Evolutionary conservation across 345 rosid species (phyloP), one percentile per base, ranked within the genome.

Genomic region (Citrus medica): DNA sequence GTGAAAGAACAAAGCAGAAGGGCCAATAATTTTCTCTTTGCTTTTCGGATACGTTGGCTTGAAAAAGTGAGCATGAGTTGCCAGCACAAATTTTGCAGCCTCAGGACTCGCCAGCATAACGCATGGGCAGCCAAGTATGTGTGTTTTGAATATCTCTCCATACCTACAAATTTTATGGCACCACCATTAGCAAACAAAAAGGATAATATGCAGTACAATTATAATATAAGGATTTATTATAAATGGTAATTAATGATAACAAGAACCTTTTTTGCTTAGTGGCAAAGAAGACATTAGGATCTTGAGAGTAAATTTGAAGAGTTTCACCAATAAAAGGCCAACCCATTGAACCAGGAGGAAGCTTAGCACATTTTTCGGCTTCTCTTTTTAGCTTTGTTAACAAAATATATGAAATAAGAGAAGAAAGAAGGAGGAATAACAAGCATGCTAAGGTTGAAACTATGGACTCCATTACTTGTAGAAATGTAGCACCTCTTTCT

Each of bases 321-420:
- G 98, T 94, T 76, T 94, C 94, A 37, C 97, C 97, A 22, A 94
- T 64, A 81, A 80, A 90, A 58, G 98, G 98, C 94, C 89, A 92
- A 19, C 97, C 97, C 93, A 90, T 84, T 69, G 97, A 90, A 71
- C 98, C 98, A 5, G 98, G 97, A 63, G 98, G 97, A 68, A 93
- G 94, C 80, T 87, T 87, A 65, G 78, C n/a, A 80, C 67, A 80
- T 32, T 75, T 51, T 74, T 72, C 67, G 53, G 67, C 30, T 38
- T 62, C 28, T 71, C 61, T 70, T 48, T 25, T 88, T 53, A 56
- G 73, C 67, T 72, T 84, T 62, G 40, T 5, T 30, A 79, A 30
- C 10, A 74, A 38, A 2, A 61, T 75, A 64, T 77, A 85, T 48
- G 85, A 86, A 56, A 89, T 75, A 68, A 90, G 81, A 51, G 80